Base-by-base conservation (phyloP, 169 alveolate species). In the Plasmodium vivax region DNA sequence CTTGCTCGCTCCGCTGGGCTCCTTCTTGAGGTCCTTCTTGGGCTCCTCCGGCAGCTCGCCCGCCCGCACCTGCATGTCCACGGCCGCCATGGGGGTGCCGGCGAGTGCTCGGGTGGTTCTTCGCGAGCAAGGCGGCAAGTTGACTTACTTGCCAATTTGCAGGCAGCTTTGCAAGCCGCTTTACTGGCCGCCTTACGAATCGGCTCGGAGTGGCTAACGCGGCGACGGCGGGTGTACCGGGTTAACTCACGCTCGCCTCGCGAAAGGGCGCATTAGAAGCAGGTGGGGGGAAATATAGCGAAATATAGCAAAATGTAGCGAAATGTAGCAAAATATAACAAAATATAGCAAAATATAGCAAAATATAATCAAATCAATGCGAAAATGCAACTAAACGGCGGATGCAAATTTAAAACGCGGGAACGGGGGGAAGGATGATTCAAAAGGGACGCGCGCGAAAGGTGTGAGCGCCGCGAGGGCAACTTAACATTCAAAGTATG, bases 61-160 rank as follows among this genome's bases (percentile, higher is more conserved):
- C 83, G 91, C 58, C 10, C 92, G 32, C 27, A 90, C 47, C 12
- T 90, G 92, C 80, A 90, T 80, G 71, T 90, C 94, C 74, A 90
- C 94, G 47, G 94, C 83, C 14, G 94, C 94, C 94, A 90, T 83
- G 38, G 62, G 16, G 2, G 1, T 7, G 10, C 5, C 27, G 2
- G 4, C 30, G 41, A 68, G 14, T 19, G 38, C 0, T 19, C 3
- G 2, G 32, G 34, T 19, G 32, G 81, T 72, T 9, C 30, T 19
- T 6, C 58, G n/a, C n/a, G n/a, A n/a, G n/a, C n/a, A n/a, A n/a
- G n/a, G n/a, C n/a, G n/a, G n/a, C n/a, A n/a, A n/a, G n/a, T n/a
- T n/a, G n/a, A n/a, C n/a, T n/a, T n/a, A n/a, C n/a, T n/a, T n/a
- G n/a, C n/a, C n/a, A n/a, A n/a, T n/a, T n/a, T n/a, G n/a, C n/a